phyloP scores from a whole-genome alignment of 1,284 basidiomycete species.

The Papiliotrema terrestris region DNA sequence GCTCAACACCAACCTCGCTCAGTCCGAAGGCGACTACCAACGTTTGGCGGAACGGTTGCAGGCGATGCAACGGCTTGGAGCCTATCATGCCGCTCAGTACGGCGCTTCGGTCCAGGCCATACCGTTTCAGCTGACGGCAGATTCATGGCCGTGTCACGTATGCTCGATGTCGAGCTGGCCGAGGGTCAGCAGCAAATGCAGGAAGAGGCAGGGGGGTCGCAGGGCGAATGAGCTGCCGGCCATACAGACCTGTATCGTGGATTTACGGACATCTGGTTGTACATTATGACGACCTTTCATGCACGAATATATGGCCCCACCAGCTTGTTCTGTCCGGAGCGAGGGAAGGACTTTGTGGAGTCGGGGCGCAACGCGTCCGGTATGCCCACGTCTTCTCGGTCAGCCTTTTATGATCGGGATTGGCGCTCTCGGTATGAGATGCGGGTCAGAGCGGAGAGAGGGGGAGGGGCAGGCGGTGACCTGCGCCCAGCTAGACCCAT shows the following conservation, averaged over 20 bases:
- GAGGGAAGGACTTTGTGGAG: too few relatives aligned
- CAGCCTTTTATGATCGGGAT: too few relatives aligned
- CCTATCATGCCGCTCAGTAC: conserved; percentile 44
- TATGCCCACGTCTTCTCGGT: too few relatives aligned
- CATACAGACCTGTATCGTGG: background rate
- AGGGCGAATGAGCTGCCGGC: background rate
- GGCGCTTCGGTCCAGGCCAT: conserved; percentile 17
- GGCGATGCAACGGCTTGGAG: conserved; percentile 40
- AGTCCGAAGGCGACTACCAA: conserved; percentile 38
- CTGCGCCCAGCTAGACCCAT: too few relatives aligned
- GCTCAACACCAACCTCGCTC: conserved; percentile 37
- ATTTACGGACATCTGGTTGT: background rate
- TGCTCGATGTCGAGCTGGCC: conserved; percentile 43
- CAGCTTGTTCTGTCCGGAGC: too few relatives aligned
- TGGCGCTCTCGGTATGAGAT: too few relatives aligned
- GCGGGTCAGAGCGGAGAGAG: too few relatives aligned
- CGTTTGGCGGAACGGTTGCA: conserved; percentile 35
- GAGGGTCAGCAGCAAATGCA: conserved; percentile 3
- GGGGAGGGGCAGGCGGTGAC: too few relatives aligned
- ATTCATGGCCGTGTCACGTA: conserved; percentile 48
- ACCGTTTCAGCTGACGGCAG: conserved; percentile 18
- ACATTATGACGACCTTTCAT: too few relatives aligned
- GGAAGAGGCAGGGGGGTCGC: background rate
- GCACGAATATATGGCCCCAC: too few relatives aligned
- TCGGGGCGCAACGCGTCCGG: too few relatives aligned